Conservation (phyloP, 2,329 filamentous ascomycete genomes). For the Aureobasidium leucospermi region DNA sequence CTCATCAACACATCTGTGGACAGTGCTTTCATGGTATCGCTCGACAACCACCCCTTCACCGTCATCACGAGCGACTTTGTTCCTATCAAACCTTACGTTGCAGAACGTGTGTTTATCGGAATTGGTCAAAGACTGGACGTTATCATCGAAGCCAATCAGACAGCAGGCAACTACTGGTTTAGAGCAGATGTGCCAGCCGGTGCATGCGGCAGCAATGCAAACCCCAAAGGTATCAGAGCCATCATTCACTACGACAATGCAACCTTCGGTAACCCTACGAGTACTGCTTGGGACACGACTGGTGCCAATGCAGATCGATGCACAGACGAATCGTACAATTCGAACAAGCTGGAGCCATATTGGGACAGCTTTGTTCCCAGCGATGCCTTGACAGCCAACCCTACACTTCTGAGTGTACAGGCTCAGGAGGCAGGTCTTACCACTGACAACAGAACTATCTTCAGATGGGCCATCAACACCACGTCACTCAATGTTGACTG, state of each 20-base stretch:
- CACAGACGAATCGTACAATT: conserved; percentile 22
- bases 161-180: conserved; percentile 40
- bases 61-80: conserved; percentile 39
- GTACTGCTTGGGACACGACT: conserved; percentile 23
- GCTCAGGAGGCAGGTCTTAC: conserved; percentile 11
- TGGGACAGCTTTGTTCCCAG: conserved; percentile 24
- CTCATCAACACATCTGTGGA: conserved; percentile 36
- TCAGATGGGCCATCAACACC: conserved; percentile 36
- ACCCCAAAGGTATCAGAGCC: conserved; percentile 31
- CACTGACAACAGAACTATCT: conserved; percentile 18
- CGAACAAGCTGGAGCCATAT: conserved; percentile 29
- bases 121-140: conserved; percentile 43
- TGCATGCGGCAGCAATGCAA: conserved; percentile 20
- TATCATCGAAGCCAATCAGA: conserved; percentile 38
- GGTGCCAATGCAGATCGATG: conserved; percentile 30
- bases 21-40: conserved; percentile 30
- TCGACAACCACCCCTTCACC: conserved; percentile 36
- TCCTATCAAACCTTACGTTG: conserved; percentile 35
- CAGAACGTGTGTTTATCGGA: conserved; percentile 28
- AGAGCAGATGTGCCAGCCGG: conserved; percentile 28
- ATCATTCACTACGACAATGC: conserved; percentile 34
- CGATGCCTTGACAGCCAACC: conserved; percentile 23
- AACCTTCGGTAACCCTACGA: conserved; percentile 20
- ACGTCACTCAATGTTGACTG: conserved; percentile 30
- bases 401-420: neutral